Evolutionary conservation across 2,329 filamentous ascomycete genomes (phyloP).

Genomic region (Thelonectria discophora): DNA sequence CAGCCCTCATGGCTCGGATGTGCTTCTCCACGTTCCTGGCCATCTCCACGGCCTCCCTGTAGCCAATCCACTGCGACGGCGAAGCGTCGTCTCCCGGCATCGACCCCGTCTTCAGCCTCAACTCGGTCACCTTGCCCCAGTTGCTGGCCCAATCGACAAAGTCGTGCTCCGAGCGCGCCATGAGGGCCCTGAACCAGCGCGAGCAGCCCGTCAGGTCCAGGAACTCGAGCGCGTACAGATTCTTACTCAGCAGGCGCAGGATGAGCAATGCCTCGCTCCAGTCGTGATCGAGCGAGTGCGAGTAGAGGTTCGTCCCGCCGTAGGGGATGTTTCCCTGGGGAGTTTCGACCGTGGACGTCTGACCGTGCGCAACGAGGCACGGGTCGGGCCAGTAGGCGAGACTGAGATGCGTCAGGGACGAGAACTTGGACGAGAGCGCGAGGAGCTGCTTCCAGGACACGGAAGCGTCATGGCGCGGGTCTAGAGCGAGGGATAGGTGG

Average conservation of each 20-base stretch:
- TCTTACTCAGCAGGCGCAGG: conserved; percentile 62
- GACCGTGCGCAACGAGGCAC: conserved; percentile 64
- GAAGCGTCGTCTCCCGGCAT: conserved; percentile 46
- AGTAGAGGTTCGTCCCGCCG: conserved; percentile 65
- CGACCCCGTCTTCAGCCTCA: conserved; percentile 59
- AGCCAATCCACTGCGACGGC: conserved; percentile 45
- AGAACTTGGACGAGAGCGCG: conserved; percentile 60
- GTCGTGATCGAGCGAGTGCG: conserved; percentile 65
- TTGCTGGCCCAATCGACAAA: conserved; percentile 62
- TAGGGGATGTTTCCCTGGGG: conserved; percentile 59
- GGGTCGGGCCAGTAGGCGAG: conserved; percentile 71
- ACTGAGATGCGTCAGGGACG: conserved; percentile 66
- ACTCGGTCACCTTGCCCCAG: conserved; percentile 61
- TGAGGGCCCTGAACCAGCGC: conserved; percentile 63
- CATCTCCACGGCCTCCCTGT: conserved; percentile 48
- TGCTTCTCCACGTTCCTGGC: conserved; percentile 58
- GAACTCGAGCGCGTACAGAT: conserved; percentile 66
- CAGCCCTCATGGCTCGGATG: conserved; percentile 56
- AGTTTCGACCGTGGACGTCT: conserved; percentile 56
- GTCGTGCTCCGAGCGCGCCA: conserved; percentile 53
- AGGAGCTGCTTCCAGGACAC: conserved; percentile 69
- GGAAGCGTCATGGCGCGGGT: conserved; percentile 44
- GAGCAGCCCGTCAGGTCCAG: conserved; percentile 69
- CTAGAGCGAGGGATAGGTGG: conserved; percentile 66
- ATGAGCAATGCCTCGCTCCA: conserved; percentile 67